Percentiles rank a stretch among this genome's conserved stretches.
These are phyloP conservation scores for Trichoderma simmonsii DNA, from an alignment of 2,329 filamentous ascomycete genomes.

Conservation along the genomic window DNA sequence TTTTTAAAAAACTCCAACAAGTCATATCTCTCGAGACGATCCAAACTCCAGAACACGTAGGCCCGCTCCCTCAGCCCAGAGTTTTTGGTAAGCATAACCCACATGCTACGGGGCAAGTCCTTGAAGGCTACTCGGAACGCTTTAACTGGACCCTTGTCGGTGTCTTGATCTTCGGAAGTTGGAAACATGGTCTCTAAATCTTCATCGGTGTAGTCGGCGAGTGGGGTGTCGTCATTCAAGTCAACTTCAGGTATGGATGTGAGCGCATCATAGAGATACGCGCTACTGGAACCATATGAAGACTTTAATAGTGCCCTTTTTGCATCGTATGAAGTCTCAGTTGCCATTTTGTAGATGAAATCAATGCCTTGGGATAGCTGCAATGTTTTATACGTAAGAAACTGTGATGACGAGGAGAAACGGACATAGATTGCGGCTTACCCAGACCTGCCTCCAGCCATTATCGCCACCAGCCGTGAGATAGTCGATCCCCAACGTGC, in stretches of 20 bases:
- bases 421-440: neutral
- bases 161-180: neutral
- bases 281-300: neutral
- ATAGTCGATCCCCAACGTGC: neutral
- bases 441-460: neutral
- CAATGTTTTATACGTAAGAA: neutral
- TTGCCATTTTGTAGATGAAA: neutral
- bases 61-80: neutral
- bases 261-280: neutral
- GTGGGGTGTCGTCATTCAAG: neutral
- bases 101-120: neutral
- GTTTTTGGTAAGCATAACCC: neutral
- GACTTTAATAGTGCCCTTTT: neutral
- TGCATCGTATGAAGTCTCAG: neutral
- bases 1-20: neutral
- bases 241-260: neutral
- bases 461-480: neutral
- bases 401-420: neutral
- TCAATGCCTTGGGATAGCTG: neutral
- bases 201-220: neutral
- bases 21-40: neutral
- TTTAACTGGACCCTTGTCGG: neutral
- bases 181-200: neutral
- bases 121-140: neutral
- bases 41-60: neutral